These are phyloP conservation scores for Ceratocystis ficicola DNA, from an alignment of 2,329 filamentous ascomycete species.

Conservation along the genomic window DNA sequence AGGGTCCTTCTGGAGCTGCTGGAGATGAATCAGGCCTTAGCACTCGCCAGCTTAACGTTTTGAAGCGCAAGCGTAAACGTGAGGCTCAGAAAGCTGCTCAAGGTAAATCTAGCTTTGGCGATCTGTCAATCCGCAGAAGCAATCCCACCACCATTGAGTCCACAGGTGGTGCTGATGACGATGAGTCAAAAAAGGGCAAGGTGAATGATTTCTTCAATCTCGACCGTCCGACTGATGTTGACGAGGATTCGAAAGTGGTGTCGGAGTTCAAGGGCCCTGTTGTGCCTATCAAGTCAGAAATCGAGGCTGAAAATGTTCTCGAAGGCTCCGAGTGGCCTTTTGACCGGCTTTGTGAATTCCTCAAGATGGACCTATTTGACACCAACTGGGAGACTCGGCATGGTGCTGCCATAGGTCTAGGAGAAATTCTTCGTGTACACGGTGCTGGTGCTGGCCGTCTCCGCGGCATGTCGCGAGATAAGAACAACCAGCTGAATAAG, in stretches of 20 bases:
- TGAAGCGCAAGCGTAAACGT: slow-evolving; percentile 87
- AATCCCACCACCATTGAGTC: slow-evolving; percentile 50
- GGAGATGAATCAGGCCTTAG: slow-evolving; percentile 63
- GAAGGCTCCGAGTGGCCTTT: slow-evolving; percentile 86
- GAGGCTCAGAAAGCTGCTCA: slow-evolving; percentile 75
- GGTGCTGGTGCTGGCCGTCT: slow-evolving; percentile 74
- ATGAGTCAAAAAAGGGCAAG: slow-evolving; percentile 45
- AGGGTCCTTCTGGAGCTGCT: slow-evolving; percentile 31
- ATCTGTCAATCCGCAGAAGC: slow-evolving; percentile 58
- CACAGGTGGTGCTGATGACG: slow-evolving; percentile 45
- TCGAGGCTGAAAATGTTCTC: slow-evolving; percentile 64
- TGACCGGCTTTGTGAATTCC: slow-evolving; percentile 83
- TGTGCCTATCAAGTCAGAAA: slow-evolving; percentile 70
- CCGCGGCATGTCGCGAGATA: slow-evolving; percentile 52
- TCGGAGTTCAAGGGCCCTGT: slow-evolving; percentile 86
- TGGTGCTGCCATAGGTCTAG: slow-evolving; percentile 85
- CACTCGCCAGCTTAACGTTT: slow-evolving; percentile 82
- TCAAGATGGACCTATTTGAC: slow-evolving; percentile 89
- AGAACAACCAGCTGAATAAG: slow-evolving; percentile 71
- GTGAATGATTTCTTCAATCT: slow-evolving; percentile 80
- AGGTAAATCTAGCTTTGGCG: slow-evolving; percentile 79
- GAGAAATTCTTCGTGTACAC: slow-evolving; percentile 86
- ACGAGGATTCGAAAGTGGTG: slow-evolving; percentile 85
- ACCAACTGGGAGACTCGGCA: slow-evolving; percentile 90
- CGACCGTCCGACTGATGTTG: slow-evolving; percentile 61